Base-by-base conservation (phyloP, 164 flowering plant genomes). In the Saururus chinensis region DNA sequence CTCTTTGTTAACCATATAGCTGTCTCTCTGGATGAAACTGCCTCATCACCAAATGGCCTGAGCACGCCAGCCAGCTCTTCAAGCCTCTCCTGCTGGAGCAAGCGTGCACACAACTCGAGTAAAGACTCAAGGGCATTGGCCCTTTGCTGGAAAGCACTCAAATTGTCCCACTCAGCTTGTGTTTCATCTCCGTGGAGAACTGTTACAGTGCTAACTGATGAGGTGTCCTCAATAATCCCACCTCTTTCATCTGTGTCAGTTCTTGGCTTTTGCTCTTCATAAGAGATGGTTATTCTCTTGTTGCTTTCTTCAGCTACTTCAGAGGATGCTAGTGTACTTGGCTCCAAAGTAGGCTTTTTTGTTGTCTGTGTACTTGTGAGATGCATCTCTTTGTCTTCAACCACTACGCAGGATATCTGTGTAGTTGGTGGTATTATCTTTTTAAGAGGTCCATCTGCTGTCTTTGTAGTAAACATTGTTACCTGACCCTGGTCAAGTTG, bases 1-100 rank as follows among this genome's bases (percentile, higher is more conserved):
- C 87, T 88, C 68, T 84, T 88, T 19, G 97, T 83, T 70, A 90
- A 74, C 92, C 87, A 90, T 40, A 90, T 90, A 40, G 97, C 92
- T 52, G 97, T 90, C 70, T 90, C 95, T 68, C 92, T 82, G 1
- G 92, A 83, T 2, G 95, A 90, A 0, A 88, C 89, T 12, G 71
- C 64, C 64, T 84, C 95, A 67, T 73, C 84, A 1, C 95, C 92
- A 61, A 88, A 90, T 20, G 97, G 95, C 61, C 71, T 82, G 45
- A 90, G 71, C 62, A 90, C 86, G 21, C 84, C 95, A 9, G 81
- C 75, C 37, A 90, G 92, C 75, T 90, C 95, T 1, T 90, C 95
- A 0, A 83, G 60, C 64, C 82, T 88, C 51, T 81, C 85, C 67
- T 88, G 85, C 60, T 86, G 74, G 17, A 88, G 86, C 59, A 93